Evolutionary conservation across 257 asterid species (phyloP).

Genomic region (Solanum paucissectum): DNA sequence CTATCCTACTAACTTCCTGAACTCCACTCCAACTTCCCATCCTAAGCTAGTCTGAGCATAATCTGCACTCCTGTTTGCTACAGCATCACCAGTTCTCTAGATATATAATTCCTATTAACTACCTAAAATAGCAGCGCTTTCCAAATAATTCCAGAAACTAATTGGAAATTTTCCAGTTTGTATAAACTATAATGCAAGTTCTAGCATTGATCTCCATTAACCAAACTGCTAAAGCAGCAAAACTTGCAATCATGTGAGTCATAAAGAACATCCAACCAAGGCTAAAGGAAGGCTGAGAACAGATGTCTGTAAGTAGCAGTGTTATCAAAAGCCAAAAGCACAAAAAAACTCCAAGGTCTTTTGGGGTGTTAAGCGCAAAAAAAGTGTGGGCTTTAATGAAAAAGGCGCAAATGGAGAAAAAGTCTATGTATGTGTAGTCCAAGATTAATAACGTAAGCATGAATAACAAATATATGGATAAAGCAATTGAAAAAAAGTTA

Average conservation of each 20-base stretch:
- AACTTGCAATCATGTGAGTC: not conserved
- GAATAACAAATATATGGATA: not conserved
- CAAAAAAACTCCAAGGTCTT: not conserved
- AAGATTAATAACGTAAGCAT: not conserved
- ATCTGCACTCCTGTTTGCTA: not conserved
- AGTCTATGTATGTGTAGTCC: not conserved
- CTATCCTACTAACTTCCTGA: not conserved
- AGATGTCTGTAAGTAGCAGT: not conserved
- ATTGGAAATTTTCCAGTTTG: not conserved
- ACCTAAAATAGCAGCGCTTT: not conserved
- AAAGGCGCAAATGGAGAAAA: not conserved
- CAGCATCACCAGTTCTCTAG: not conserved
- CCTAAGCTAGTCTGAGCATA: not conserved
- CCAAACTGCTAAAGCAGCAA: not conserved
- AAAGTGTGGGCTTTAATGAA: not conserved
- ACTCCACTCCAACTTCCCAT: not conserved
- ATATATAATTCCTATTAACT: not conserved
- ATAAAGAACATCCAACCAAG: not conserved
- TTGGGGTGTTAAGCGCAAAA: not conserved
- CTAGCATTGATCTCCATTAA: not conserved
- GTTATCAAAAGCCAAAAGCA: not conserved
- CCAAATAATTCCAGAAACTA: not conserved
- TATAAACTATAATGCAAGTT: not conserved
- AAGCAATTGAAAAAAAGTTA: not conserved
- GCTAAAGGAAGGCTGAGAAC: not conserved